Evolutionary conservation across 345 rosid genomes (phyloP).

Genomic region (Adansonia digitata): DNA sequence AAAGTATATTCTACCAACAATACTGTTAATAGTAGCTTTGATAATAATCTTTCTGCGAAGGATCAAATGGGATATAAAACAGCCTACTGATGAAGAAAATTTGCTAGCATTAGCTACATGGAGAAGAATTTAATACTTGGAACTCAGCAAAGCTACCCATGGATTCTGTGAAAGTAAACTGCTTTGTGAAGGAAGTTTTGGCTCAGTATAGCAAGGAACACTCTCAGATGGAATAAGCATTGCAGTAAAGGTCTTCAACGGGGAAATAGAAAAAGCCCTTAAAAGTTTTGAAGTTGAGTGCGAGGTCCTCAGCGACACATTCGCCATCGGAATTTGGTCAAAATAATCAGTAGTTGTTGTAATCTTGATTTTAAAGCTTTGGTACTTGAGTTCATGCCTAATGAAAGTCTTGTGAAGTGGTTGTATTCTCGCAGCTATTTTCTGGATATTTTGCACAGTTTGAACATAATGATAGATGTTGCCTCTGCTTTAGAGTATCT

Average conservation of each 20-base stretch:
- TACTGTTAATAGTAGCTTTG: neutral
- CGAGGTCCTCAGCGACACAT: constrained; percentile 12
- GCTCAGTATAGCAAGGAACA: constrained; percentile 12
- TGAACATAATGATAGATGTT: too few species aligned
- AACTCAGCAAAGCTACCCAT: neutral
- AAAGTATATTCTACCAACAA: too few species aligned
- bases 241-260: constrained; percentile 16
- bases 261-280: neutral
- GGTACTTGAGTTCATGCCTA: constrained; percentile 7
- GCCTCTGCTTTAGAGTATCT: constrained; percentile 19
- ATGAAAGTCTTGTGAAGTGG: too few species aligned
- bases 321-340: constrained; percentile 9
- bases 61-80: neutral
- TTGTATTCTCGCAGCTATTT: too few species aligned
- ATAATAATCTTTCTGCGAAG: neutral
- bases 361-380: constrained; percentile 17
- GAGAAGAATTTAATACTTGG: neutral
- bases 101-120: neutral
- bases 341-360: constrained; percentile 13
- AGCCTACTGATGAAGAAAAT: neutral
- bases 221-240: constrained; percentile 2
- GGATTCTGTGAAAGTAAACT: neutral
- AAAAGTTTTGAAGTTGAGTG: constrained; percentile 21
- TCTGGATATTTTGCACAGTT: too few species aligned
- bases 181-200: constrained; percentile 9